Conservation (phyloP, 805 yeast genomes). For the Wickerhamomyces ciferrii region DNA sequence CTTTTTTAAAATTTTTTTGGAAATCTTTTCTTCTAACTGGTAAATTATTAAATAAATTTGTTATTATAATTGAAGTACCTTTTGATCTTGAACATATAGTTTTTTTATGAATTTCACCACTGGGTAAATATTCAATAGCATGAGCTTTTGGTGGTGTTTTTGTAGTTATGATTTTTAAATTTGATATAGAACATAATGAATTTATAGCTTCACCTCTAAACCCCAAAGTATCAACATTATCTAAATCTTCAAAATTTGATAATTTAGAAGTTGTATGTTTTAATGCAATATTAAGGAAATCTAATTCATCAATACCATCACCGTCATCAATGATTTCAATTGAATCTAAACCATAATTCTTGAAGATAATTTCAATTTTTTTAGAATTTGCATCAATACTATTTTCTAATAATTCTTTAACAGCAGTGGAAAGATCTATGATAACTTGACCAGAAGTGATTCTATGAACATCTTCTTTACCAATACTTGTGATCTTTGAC, state of each 20-base stretch:
- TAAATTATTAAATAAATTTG: constrained; percentile 55
- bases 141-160: constrained; percentile 51
- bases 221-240: constrained; percentile 51
- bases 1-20: constrained; percentile 59
- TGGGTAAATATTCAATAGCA: constrained; percentile 43
- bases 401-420: constrained; percentile 86
- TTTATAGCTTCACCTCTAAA: constrained; percentile 82
- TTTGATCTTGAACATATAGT: constrained; percentile 43
- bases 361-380: constrained; percentile 61
- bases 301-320: constrained; percentile 48
- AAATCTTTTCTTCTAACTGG: constrained; percentile 84
- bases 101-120: constrained; percentile 45
- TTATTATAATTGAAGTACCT: constrained; percentile 66
- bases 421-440: constrained; percentile 66
- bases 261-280: constrained; percentile 71
- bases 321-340: constrained; percentile 72
- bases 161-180: constrained; percentile 46
- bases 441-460: constrained; percentile 95
- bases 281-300: constrained; percentile 48
- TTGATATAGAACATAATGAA: constrained; percentile 55
- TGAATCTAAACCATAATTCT: constrained; percentile 67
- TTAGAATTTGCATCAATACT: constrained; percentile 74
- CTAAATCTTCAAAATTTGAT: constrained; percentile 47
- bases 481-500: background rate
- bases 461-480: constrained; percentile 50